Evolutionary conservation across 208 protist species (phyloP), one percentile per base, ranked within the genome.

Genomic region (Wallacemonas sp.): DNA sequence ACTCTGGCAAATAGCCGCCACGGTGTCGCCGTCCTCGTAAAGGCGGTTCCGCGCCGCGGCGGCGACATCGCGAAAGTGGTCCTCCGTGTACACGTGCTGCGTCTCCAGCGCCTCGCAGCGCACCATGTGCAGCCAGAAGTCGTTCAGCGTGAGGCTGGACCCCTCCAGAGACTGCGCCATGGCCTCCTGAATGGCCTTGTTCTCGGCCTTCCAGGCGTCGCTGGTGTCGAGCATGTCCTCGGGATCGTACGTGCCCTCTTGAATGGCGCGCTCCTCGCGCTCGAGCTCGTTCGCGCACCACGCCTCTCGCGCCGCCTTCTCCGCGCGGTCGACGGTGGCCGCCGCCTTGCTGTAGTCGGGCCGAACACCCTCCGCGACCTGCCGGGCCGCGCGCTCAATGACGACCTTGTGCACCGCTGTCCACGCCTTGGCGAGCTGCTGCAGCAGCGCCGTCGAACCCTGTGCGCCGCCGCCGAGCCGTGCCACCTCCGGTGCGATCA

Each of bases 21-120:
- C 16, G 11, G 65, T 50, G 33, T 77, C 66, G 49, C 76, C 77
- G 12, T 87, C 77, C 12, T 81, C 65, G 57, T 85, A 84, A n/a
- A 96, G 61, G 31, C 63, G 65, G n/a, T 66, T 65, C 14, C 74
- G 74, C 44, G 86, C 84, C 3, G 86, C 86, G 0, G 86, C 87
- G 31, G 76, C 82, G 8, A 94, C 70, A 16, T 50, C 50, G 18
- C 70, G 62, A 25, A 93, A 76, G 20, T 71, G 67, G 36, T 83
- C 75, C 28, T 85, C 79, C 66, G 80, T 77, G 39, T 85, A 61
- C 38, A 93, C 77, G 69, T 96, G 91, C 57, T 84, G 46, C 33
- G 86, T 94, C 73, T 94, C 85, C 36, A 96, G 49, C 26, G 76
- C 87, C 65, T 96, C 87, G 29, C 79, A 79, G 29, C 91, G 84